Evolutionary conservation across 2,329 filamentous ascomycete genomes (phyloP).

Genomic region (Tolypocladium endophyticum): DNA sequence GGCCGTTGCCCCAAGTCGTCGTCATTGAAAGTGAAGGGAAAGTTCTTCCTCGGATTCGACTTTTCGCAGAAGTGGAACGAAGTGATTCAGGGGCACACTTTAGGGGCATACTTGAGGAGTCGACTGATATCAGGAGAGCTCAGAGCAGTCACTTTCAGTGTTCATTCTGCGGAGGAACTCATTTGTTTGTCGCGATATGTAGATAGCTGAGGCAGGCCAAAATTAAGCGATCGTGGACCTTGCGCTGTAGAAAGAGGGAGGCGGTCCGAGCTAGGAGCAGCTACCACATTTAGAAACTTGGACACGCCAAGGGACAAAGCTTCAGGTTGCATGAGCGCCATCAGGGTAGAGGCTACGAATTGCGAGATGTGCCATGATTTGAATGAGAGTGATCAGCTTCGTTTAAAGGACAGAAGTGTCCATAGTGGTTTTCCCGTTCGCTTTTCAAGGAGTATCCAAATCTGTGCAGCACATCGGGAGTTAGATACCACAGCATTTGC

Average conservation of each 20-base stretch:
- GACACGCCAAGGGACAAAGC: background rate
- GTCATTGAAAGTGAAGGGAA: background rate
- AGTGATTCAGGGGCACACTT: background rate
- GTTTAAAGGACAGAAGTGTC: background rate
- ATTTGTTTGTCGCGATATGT: slow-evolving; percentile 19
- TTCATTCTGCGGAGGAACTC: slow-evolving; percentile 22
- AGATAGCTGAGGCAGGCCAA: background rate
- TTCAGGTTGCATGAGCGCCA: background rate
- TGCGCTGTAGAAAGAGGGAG: background rate
- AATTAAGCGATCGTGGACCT: background rate
- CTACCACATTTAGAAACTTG: background rate
- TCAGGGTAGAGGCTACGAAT: background rate
- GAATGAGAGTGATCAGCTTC: too few relatives aligned
- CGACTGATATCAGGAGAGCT: slow-evolving; percentile 7
- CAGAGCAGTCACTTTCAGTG: slow-evolving; percentile 17
- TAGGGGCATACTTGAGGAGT: too few relatives aligned
- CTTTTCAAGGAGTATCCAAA: too few relatives aligned
- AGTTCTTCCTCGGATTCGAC: background rate
- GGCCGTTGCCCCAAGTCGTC: background rate
- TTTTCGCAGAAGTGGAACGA: background rate
- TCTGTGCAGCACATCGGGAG: background rate
- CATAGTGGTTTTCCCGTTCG: background rate
- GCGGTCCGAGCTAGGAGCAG: background rate
- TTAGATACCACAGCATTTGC: too few relatives aligned
- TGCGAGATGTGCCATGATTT: background rate